Percentiles rank a stretch among this genome's conserved stretches.
Conservation (phyloP, 805 yeast species). For the Hanseniaspora lindneri region DNA sequence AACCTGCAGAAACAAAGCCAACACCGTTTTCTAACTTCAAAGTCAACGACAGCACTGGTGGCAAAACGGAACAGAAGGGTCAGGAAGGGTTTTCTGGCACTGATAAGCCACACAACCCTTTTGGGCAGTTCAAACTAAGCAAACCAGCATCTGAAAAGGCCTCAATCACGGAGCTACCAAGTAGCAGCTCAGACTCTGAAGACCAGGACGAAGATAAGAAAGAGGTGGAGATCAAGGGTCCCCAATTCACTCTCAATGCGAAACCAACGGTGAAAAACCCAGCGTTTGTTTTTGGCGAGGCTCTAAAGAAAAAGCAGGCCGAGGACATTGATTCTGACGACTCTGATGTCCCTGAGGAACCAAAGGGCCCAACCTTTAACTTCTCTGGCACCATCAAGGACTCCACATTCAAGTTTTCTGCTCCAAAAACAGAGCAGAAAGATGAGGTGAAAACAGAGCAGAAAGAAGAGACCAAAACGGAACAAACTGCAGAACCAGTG, state of each 20-base stretch:
- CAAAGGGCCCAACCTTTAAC: conserved; percentile 34
- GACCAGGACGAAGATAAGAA: conserved; percentile 37
- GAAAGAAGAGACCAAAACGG: too few relatives aligned
- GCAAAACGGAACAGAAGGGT: conserved; percentile 15
- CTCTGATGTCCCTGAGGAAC: conserved; percentile 27
- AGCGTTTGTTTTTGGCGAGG: conserved; percentile 37
- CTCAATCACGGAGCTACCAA: conserved; percentile 29
- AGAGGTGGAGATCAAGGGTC: conserved; percentile 61
- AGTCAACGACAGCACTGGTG: neutral
- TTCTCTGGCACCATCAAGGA: conserved; percentile 29
- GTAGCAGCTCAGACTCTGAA: conserved; percentile 27
- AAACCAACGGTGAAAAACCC: conserved; percentile 41
- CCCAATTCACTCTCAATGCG: conserved; percentile 41
- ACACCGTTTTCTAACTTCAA: conserved; percentile 12
- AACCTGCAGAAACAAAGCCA: conserved; percentile 14
- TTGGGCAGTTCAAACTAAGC: conserved; percentile 1
- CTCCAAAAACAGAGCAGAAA: too few relatives aligned
- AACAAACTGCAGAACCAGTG: too few relatives aligned
- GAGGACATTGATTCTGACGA: conserved; percentile 25
- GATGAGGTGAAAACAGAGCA: conserved; percentile 2
- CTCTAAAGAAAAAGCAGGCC: conserved; percentile 19
- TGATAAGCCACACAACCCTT: conserved; percentile 3
- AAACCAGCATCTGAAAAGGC: conserved; percentile 30
- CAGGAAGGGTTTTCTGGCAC: too few relatives aligned
- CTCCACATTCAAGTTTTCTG: conserved; percentile 29